Base-by-base conservation (phyloP, 2,329 filamentous ascomycete species). In the Scedosporium dehoogii region DNA sequence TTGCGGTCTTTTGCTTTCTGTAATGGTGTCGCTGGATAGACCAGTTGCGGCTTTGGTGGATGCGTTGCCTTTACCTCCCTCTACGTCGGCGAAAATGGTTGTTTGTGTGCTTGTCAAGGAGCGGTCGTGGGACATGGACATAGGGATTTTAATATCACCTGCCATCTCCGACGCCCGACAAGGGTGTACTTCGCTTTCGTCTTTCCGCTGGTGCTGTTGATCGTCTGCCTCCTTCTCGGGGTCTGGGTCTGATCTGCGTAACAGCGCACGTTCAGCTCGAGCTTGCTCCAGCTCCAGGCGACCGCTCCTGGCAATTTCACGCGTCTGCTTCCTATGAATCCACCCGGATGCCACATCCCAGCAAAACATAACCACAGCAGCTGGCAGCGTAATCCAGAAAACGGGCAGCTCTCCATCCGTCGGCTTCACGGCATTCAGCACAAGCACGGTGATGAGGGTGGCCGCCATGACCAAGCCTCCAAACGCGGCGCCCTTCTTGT, bases 321-420 rank as follows among this genome's bases (percentile, higher is more conserved):
- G 81, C 0, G 87, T 89, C 64, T 88, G 81, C 3, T 84, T 69
- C 2, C 87, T 79, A 68, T 85, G 76, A 1, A 77, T 67, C 87
- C 87, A 91, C 0, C 87, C 88, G 64, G 79, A 84, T 0, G 67
- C 73, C 5, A 90, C 46, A 66, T 91, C 87, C 80, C 85, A 90
- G 67, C 79, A 82, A 55, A 91, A 82, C 82, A 89, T 87, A 59
- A 90, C 73, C 29, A 85, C 76, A 0, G 88, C 87, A 0, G 85
- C 88, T 1, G 88, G 88, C 2, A 89, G 68, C 0, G 88, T 91
- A 0, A 91, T 82, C 74, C 80, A 90, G 64, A 81, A 90, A 0
- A 90, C 86, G 0, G 82, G 85, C 55, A 79, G 75, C 44, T 84
- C 76, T 0, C 78, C 74, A 0, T 73, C 77, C 0, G 71, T 76